phyloP scores from a whole-genome alignment of 2,329 filamentous ascomycete species.

The Colletotrichum echinochloae region DNA sequence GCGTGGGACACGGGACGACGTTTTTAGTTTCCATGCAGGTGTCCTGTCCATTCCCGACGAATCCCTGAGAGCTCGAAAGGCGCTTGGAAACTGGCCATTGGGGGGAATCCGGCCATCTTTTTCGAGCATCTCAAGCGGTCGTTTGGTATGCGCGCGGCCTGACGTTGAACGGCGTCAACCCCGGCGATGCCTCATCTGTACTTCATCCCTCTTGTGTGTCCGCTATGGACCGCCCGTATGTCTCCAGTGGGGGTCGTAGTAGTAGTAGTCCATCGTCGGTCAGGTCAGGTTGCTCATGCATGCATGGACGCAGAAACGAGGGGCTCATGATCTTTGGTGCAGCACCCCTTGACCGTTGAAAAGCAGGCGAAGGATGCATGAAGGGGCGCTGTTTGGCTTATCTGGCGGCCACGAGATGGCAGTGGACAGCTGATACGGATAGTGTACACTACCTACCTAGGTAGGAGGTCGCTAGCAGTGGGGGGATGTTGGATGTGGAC shows the following conservation, averaged over 20 bases:
- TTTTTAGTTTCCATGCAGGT: not conserved
- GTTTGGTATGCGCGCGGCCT: not conserved
- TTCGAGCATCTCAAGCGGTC: not conserved
- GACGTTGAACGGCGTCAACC: not conserved
- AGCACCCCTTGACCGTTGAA: not conserved
- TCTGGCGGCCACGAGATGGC: slow-evolving; percentile 22
- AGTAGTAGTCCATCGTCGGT: not conserved
- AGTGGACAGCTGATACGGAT: too few species aligned
- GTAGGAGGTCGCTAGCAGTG: too few species aligned
- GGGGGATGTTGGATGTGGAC: not conserved
- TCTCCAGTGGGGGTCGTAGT: not conserved
- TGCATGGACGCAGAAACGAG: slow-evolving; percentile 24
- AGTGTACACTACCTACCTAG: too few species aligned
- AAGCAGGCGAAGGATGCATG: not conserved
- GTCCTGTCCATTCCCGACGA: not conserved
- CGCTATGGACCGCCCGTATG: slow-evolving; percentile 3
- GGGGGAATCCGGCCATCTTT: not conserved
- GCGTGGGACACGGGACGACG: slow-evolving; percentile 1
- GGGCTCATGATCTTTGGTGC: slow-evolving; percentile 18
- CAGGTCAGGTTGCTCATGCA: slow-evolving; percentile 34
- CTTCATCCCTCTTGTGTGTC: not conserved
- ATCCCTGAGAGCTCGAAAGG: not conserved
- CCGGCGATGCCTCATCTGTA: not conserved
- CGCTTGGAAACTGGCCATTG: not conserved
- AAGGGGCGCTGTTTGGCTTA: slow-evolving; percentile 18